Evolutionary conservation across 306 rosid species (phyloP), one percentile per base, ranked within the genome.

Genomic region (Dalbergia oliveri): DNA sequence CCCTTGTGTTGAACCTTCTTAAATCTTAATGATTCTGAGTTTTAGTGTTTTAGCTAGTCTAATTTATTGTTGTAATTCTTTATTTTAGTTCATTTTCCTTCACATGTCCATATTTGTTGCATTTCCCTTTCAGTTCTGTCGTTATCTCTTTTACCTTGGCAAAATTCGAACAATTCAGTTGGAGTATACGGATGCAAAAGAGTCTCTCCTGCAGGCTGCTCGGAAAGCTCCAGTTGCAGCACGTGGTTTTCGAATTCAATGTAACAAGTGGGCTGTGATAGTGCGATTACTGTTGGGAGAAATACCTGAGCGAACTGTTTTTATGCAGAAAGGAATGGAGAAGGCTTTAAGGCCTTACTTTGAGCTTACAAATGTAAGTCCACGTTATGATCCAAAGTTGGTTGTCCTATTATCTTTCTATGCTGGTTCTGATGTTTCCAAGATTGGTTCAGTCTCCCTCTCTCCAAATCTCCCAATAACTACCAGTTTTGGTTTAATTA

Each of bases 171-270:
- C 99, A 0, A 95, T 95, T 68, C 99, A 95, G 81, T 75, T 95
- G 91, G 99, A 95, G 89, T 95, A 95, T 72, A 95, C 99, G 11
- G 99, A 95, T 87, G 98, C 99, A 57, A 95, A 93, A 85, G 99
- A 91, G 81, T 93, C 98, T 73, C 99, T 95, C 45, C 93, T 95
- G 50, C 99, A 95, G 75, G 99, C 99, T 68, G 98, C 99, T 61
- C 83, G 99, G 81, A 95, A 95, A 77, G 99, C 99, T 77, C 98
- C 99, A 10, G 81, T 89, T 73, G 95, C 99, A 12, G 99, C 99
- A 16, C 96, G 91, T 31, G 98, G 99, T 34, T 95, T 95, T 83
- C 91, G n/a, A 71, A 90, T 95, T 79, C 99, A 95, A 80, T 95
- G 99, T 86, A 95, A 95, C 85, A 95, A 95, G 89, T 95, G 99